phyloP scores from a whole-genome alignment of 1,284 basidiomycete species.

The Pascua sp. region DNA sequence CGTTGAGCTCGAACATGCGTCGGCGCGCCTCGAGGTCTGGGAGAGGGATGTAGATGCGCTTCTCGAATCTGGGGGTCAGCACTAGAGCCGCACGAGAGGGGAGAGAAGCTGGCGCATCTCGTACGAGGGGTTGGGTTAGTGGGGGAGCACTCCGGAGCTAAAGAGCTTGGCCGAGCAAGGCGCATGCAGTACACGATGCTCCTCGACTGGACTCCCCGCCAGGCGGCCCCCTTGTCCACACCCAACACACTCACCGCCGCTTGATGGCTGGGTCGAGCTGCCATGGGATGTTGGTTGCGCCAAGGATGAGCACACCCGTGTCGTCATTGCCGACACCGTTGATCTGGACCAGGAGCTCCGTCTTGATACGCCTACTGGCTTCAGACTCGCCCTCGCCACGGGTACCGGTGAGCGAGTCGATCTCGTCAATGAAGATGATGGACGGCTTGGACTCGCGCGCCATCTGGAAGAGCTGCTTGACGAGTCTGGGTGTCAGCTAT shows the following conservation, averaged over 20 bases:
- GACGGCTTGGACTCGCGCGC: conserved; percentile 93
- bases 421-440: conserved; percentile 99
- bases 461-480: conserved; percentile 94
- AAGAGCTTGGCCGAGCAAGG: too few species aligned
- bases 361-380: conserved; percentile 94
- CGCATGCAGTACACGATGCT: too few species aligned
- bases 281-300: conserved; percentile 98
- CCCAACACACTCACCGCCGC: conserved; percentile 61
- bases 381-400: conserved; percentile 95
- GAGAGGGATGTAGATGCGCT: conserved; percentile 96
- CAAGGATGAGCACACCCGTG: conserved; percentile 95
- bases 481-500: conserved; percentile 60
- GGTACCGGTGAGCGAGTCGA: conserved; percentile 92
- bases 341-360: conserved; percentile 91
- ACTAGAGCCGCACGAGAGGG: too few species aligned
- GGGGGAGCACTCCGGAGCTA: too few species aligned
- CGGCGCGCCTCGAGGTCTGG: conserved; percentile 90
- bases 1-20: conserved; percentile 94
- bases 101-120: too few species aligned
- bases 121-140: too few species aligned
- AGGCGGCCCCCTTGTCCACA: neutral
- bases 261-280: conserved; percentile 97
- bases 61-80: conserved; percentile 69
- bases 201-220: too few species aligned
- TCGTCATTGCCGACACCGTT: conserved; percentile 98